Percentiles rank a stretch among this genome's conserved stretches.
Conservation (phyloP, 305 asterid species). For the Fraxinus floribunda region DNA sequence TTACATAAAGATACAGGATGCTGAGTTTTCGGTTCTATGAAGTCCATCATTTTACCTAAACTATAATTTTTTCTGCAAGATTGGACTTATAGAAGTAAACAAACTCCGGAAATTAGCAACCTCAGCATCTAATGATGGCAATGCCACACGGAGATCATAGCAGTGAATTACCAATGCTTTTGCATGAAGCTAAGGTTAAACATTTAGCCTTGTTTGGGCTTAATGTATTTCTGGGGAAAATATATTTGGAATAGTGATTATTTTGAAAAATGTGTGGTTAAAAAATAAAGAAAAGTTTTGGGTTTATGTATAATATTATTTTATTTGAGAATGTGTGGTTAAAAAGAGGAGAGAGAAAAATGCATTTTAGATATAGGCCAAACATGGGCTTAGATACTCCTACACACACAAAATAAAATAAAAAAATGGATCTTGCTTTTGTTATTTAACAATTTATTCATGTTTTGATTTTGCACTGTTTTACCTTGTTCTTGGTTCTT, state of each 20-base stretch:
- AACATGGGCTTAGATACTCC: not conserved
- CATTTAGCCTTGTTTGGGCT: not conserved
- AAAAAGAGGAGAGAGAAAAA: not conserved
- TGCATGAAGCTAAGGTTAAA: not conserved
- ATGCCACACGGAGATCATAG: not conserved
- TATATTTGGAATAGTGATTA: too few relatives aligned
- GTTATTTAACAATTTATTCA: not conserved
- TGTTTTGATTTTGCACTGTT: not conserved
- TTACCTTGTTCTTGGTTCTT: not conserved
- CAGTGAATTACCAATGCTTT: not conserved
- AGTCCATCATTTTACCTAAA: not conserved
- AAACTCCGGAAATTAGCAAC: not conserved
- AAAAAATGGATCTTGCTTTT: not conserved
- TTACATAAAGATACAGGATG: not conserved
- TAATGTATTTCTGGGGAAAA: too few relatives aligned
- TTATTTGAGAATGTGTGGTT: too few relatives aligned
- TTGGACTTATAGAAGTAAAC: not conserved
- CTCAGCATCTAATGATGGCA: not conserved
- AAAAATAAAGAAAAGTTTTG: too few relatives aligned
- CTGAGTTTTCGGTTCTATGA: not conserved
- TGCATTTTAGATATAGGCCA: not conserved
- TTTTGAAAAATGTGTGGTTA: too few relatives aligned
- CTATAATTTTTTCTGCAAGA: not conserved
- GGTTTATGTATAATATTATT: too few relatives aligned
- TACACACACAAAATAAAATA: not conserved